Evolutionary conservation across 768 basidiomycete species (phyloP).

Genomic region (Lactarius deliciosus): DNA sequence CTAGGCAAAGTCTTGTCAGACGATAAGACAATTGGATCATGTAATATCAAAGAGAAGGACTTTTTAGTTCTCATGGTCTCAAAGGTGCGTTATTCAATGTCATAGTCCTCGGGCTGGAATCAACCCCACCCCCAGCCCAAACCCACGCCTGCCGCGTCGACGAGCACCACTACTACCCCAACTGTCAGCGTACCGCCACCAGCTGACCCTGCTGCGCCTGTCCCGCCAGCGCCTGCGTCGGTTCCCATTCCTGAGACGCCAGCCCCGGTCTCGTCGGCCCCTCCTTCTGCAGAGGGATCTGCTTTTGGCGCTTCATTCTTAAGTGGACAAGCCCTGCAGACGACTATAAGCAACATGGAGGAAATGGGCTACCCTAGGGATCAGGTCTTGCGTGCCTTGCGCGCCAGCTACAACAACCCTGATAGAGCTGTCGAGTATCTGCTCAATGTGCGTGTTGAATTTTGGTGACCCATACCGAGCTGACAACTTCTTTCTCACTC

Average conservation of each 20-base stretch:
- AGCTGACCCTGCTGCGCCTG: conserved; percentile 33
- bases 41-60: conserved; percentile 96
- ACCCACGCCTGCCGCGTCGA: conserved; percentile 41
- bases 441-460: conserved; percentile 64
- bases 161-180: conserved; percentile 36
- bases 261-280: conserved; percentile 35
- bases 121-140: conserved; percentile 49
- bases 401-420: conserved; percentile 96
- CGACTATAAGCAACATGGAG: conserved; percentile 76
- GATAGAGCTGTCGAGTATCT: conserved; percentile 98
- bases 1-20: conserved; percentile 90
- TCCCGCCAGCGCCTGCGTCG: conserved; percentile 38
- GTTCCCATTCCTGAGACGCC: conserved; percentile 38
- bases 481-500: conserved; percentile 17
- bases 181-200: conserved; percentile 33
- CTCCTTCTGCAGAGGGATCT: conserved; percentile 34
- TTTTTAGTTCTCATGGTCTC: conserved; percentile 99
- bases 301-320: conserved; percentile 65
- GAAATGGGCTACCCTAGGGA: conserved; percentile 95
- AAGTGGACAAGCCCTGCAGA: conserved; percentile 71
- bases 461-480: background rate
- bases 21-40: conserved; percentile 82
- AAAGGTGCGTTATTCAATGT: conserved; percentile 58
- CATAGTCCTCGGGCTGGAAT: background rate
- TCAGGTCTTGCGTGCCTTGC: conserved; percentile 77